phyloP scores from a whole-genome alignment of 1,284 basidiomycete genomes.

The Laetiporus sulphureus region DNA sequence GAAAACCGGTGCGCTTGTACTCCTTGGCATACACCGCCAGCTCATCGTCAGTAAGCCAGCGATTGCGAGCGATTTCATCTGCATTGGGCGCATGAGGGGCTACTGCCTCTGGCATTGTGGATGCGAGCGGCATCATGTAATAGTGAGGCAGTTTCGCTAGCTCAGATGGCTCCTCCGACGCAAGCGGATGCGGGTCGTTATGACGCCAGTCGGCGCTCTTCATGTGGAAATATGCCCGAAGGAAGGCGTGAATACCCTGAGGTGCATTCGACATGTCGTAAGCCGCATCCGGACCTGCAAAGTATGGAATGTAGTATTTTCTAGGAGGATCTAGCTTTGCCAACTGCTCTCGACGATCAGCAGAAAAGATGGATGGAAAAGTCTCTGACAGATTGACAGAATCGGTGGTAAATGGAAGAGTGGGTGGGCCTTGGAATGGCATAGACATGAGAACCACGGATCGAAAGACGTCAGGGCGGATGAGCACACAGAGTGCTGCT shows the following conservation, averaged over 20 bases:
- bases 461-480: constrained; percentile 49
- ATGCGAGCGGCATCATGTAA: constrained; percentile 51
- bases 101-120: constrained; percentile 47
- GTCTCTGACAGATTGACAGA: constrained; percentile 1
- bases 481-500: constrained; percentile 45
- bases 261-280: constrained; percentile 34
- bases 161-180: constrained; percentile 22
- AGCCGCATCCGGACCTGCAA: constrained; percentile 40
- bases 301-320: constrained; percentile 54
- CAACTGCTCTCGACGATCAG: constrained; percentile 24
- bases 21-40: constrained; percentile 42
- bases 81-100: constrained; percentile 18
- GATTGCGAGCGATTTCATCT: constrained; percentile 22
- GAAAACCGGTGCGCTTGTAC: constrained; percentile 50
- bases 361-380: constrained; percentile 8
- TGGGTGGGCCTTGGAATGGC: constrained; percentile 42
- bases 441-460: constrained; percentile 54
- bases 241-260: constrained; percentile 41
- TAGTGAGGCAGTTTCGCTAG: constrained; percentile 48
- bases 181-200: constrained; percentile 36
- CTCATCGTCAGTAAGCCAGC: constrained; percentile 46
- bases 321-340: constrained; percentile 40
- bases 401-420: constrained; percentile 19
- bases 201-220: constrained; percentile 51
- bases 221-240: constrained; percentile 51